Evolutionary conservation across 2,329 filamentous ascomycete species (phyloP), one percentile per base, ranked within the genome.

Genomic region (Sphaerulina musiva): DNA sequence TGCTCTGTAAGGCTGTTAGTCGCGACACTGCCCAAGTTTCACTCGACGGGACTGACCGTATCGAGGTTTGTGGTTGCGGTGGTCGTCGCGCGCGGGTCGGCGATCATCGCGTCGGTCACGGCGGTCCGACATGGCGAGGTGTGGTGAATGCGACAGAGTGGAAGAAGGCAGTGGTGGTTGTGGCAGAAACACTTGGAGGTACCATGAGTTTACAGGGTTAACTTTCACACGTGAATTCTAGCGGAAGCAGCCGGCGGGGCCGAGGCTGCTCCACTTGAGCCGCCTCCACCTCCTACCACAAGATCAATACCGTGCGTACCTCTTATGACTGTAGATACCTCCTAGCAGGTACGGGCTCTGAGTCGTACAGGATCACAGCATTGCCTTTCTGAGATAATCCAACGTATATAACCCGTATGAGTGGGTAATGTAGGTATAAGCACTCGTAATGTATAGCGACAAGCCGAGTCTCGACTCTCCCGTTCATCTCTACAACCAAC

Each of bases 1-100:
- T 61, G 58, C 39, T 66, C 64, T 65, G 51, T 6, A 39, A 17
- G 42, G 20, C 20, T 43, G 54, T 65, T 48, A 64, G 61, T 45
- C 36, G 38, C 17, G 17, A 11, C 34, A 42, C 26, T 17, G 41
- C 17, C 23, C n/a, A 11, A 20, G 1, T 41, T 32, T 41, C 9
- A 17, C 14, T 36, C 14, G 36, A 10, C 7, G 34, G 8, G 23
- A n/a, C 59, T 14, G 51, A 66, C 64, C 64, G 40, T 66, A 62
- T 59, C 63, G 58, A 20, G 63, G 57, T 44, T 57, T 59, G 43
- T 62, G 60, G 26, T 59, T 62, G 38, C 64, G 54, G 23, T 53
- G 60, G 41, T 65, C 61, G 31, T 66, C 65, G 46, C 61, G 46
- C 10, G 61, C 60, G 5, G 56, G 54, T 10, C 63, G 59, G 39